A percentile compares a stretch with the other conserved stretches of the same genome.
These are phyloP conservation scores for Chalara sp. DNA, from an alignment of 2,329 filamentous ascomycete species.

Conservation along the genomic window DNA sequence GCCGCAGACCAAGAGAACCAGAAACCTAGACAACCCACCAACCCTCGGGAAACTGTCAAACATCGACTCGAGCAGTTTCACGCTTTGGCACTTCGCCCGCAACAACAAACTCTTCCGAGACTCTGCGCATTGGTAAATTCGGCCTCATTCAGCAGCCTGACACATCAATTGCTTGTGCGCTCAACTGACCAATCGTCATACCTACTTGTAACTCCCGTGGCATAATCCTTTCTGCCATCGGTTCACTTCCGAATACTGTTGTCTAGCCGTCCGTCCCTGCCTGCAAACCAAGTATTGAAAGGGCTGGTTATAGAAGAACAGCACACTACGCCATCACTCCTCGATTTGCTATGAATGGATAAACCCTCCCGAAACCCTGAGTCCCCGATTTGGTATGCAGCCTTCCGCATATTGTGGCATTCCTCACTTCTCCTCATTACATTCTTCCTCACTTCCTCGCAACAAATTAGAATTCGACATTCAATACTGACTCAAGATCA, in stretches of 20 bases:
- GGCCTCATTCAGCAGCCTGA: conserved; percentile 15
- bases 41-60: conserved; percentile 8
- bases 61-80: conserved; percentile 14
- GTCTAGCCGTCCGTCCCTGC: too few species aligned
- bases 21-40: too few species aligned
- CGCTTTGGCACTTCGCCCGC: conserved; percentile 12
- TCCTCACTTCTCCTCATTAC: conserved; percentile 16
- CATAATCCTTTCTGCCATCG: conserved; percentile 4
- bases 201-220: conserved; percentile 5
- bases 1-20: too few species aligned
- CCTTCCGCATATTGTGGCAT: conserved; percentile 17
- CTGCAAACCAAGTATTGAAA: neutral
- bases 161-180: conserved; percentile 13
- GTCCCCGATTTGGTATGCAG: conserved; percentile 19
- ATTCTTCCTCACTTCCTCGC: conserved; percentile 16
- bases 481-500: conserved; percentile 1
- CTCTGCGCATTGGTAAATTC: conserved; percentile 19
- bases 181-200: conserved; percentile 4
- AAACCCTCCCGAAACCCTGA: conserved; percentile 18
- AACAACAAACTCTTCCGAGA: conserved; percentile 3
- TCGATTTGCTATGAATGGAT: conserved; percentile 7
- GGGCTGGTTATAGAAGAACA: neutral
- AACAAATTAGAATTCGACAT: conserved; percentile 6
- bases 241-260: neutral
- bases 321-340: neutral